A percentile compares a stretch with the other conserved stretches of the same genome.
Conservation (phyloP, 768 basidiomycete species). For the Kwoniella europaea region DNA sequence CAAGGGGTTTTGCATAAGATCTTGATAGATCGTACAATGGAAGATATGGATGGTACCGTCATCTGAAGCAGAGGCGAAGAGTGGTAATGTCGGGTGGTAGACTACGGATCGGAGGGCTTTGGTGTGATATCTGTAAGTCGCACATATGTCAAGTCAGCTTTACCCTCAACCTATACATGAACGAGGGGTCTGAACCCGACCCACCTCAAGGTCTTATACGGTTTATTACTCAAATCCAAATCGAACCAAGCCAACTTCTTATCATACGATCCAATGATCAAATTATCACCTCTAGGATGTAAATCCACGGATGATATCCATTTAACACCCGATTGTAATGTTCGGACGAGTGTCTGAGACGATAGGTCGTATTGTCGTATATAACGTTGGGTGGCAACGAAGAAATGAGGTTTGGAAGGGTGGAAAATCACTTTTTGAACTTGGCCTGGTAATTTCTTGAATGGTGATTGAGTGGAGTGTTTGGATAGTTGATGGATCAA, state of each 20-base stretch:
- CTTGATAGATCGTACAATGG: slow-evolving; percentile 91
- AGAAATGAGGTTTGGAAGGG: slow-evolving; percentile 91
- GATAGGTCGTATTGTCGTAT: slow-evolving; percentile 92
- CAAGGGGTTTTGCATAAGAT: slow-evolving; percentile 94
- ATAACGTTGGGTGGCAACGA: slow-evolving; percentile 97
- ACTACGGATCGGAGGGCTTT: slow-evolving; percentile 89
- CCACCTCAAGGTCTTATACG: slow-evolving; percentile 94
- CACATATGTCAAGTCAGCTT: not conserved
- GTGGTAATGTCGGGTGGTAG: slow-evolving; percentile 92
- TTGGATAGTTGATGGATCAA: slow-evolving; percentile 96
- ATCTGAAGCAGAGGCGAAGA: slow-evolving; percentile 95
- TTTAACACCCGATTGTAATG: slow-evolving; percentile 88
- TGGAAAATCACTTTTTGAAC: slow-evolving; percentile 95
- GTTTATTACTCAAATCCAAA: slow-evolving; percentile 92
- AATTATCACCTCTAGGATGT: slow-evolving; percentile 82
- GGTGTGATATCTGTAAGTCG: slow-evolving; percentile 75
- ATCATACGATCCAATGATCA: slow-evolving; percentile 97
- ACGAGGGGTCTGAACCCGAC: too few species aligned
- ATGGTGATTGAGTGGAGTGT: slow-evolving; percentile 95
- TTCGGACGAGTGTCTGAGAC: slow-evolving; percentile 90
- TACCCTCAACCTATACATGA: too few species aligned
- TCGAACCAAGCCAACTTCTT: slow-evolving; percentile 99
- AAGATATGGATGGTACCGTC: slow-evolving; percentile 97
- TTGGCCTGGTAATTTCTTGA: slow-evolving; percentile 89
- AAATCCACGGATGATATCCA: slow-evolving; percentile 99